Evolutionary conservation across 176 grass and related monocot genomes (phyloP), one percentile per base, ranked within the genome.

Genomic region (Ananas comosus): DNA sequence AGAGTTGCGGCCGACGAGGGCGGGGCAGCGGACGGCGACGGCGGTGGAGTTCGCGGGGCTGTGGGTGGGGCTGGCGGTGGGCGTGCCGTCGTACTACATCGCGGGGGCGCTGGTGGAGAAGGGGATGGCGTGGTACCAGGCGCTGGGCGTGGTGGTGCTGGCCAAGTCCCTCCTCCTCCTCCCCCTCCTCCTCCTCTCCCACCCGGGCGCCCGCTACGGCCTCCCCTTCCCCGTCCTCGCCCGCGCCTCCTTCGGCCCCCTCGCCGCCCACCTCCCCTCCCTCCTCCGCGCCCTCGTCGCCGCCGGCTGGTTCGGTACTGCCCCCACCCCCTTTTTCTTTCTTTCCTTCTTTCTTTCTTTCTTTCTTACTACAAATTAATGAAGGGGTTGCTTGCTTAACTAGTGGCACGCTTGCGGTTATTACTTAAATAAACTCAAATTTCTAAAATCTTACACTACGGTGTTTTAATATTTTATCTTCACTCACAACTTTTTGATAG

Each of bases 221-320:
- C 4, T 80, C 64, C 57, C 78, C 70, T 80, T 80, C 28, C 78
- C 78, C n/a, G 1, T 80, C 51, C 64, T 80, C 50, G 64, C 67
- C 21, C 78, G 63, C 9, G 14, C 78, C 12, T 65, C 78, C 33
- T 80, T 80, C 63, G 78, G 78, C 13, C 53, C 51, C 58, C 67
- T 56, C n/a, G 78, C 70, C 19, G 27, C 70, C 70, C 67, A 50
- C 23, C n/a, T 80, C 21, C 70, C 78, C 18, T 25, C 78, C 4
- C 70, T 80, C 66, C 49, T 80, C 23, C 78, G 78, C 2, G 82
- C 77, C 42, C 50, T 85, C 64, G 77, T 85, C 67, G 77, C 82
- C 48, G 80, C 77, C 54, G 82, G 82, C 27, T 85, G 82, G 82
- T 80, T 58, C 48, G 78, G 69, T 27, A 27, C 25, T 24, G 0